A percentile compares a stretch with the other conserved stretches of the same genome.
Evolutionary conservation across 495 filamentous ascomycete genomes (phyloP).

Genomic region (Hamigera avellanea): DNA sequence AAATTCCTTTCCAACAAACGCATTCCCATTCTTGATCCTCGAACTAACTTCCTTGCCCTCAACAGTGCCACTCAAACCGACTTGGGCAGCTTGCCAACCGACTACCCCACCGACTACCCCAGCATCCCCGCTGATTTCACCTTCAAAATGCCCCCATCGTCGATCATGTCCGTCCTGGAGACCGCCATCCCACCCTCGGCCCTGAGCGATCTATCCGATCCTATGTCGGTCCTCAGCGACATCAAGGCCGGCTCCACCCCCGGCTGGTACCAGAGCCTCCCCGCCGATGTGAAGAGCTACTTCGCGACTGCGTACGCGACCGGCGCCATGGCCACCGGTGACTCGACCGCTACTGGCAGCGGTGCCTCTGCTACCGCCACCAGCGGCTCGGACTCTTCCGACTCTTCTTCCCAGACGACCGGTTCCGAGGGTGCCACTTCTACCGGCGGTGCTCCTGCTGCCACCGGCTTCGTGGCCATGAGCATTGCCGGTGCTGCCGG

Average conservation of each 20-base stretch:
- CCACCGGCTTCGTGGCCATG: conserved; percentile 10
- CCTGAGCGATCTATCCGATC: conserved; percentile 2
- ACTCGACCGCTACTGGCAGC: conserved; percentile 1
- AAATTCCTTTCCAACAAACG: neutral
- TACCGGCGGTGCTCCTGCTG: conserved; percentile 9
- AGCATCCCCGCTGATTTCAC: conserved; percentile 4
- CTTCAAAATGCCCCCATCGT: conserved; percentile 4
- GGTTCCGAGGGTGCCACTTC: conserved; percentile 3
- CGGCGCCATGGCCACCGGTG: neutral
- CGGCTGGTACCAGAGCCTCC: conserved; percentile 8
- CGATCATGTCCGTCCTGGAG: conserved; percentile 8
- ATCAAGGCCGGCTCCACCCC: conserved; percentile 5
- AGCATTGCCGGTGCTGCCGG: conserved; percentile 14
- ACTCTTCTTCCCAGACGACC: conserved; percentile 1
- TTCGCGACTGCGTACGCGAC: conserved; percentile 3
- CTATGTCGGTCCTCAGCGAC: conserved; percentile 4
- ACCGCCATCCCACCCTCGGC: conserved; percentile 8
- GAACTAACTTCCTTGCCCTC: neutral
- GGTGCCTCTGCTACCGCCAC: conserved; percentile 7
- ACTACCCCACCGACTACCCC: neutral
- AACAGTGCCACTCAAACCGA: conserved; percentile 2
- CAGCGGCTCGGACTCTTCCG: neutral
- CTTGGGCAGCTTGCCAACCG: neutral
- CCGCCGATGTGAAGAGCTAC: conserved; percentile 9
- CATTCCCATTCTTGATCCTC: no score